Base-by-base conservation (phyloP, 768 basidiomycete species). In the Mycena kentingensis region DNA sequence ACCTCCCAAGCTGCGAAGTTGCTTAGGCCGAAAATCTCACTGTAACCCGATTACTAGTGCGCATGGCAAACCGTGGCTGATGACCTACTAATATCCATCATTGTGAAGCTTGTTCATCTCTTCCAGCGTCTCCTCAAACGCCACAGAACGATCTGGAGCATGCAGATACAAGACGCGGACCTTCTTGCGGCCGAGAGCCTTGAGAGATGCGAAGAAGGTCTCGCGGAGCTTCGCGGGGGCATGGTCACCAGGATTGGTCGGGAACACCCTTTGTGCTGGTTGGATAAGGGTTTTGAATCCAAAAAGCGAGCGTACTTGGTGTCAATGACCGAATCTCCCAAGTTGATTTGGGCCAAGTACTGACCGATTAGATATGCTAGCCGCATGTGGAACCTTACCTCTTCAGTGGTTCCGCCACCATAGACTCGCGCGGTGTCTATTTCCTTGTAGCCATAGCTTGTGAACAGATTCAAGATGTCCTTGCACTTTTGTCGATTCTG, bases 1-100 rank as follows among this genome's bases (percentile, higher is more conserved):
- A 73, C 77, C 64, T 81, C 79, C 75, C 77, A 80, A 2, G 79
- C 61, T 0, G 76, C 66, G 41, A 63, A 81, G 64, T 80, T 80
- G 49, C 77, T 78, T 45, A 81, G 61, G 8, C 79, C 78, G 41
- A 80, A 75, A 6, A 72, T 73, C 55, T 80, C 73, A 51, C 78
- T 81, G 49, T 11, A 6, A 27, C 21, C 10, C 16, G 8, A 12
- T 58, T 27, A 46, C 29, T 13, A 43, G 25, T n/a, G 25, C 2
- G 7, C 10, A 0, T 7, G 3, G 16, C 1, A 28, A 5, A 2
- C 37, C 13, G 11, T 18, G 27, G 16, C 25, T n/a, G 28, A 15
- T 11, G 10, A 65, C 75, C 51, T 60, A 80, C 79, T 78, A 78
- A 28, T 66, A 68, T 1, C 78, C 79, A 39, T 77, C 68, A 25